Conservation (phyloP, 2,329 filamentous ascomycete genomes). For the Calonectria leucothoes region DNA sequence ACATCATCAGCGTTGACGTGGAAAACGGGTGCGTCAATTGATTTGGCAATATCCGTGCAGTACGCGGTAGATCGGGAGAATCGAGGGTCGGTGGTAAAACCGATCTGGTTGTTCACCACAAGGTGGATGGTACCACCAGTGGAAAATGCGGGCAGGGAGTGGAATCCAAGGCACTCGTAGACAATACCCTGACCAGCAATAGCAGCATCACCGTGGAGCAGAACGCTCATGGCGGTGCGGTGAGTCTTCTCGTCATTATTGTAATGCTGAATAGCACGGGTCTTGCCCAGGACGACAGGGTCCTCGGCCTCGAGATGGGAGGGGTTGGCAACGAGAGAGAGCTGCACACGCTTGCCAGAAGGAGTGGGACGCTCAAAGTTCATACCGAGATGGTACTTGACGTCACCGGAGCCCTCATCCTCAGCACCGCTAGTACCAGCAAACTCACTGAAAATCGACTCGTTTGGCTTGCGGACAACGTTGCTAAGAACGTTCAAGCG, state of each 20-base stretch:
- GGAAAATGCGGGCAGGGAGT: slow-evolving; percentile 94
- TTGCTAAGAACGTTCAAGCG: slow-evolving; percentile 98
- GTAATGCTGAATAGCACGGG: slow-evolving; percentile 97
- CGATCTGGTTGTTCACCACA: slow-evolving; percentile 99
- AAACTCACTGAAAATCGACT: slow-evolving; percentile 99
- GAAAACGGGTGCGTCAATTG: slow-evolving; percentile 98
- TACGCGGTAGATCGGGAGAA: slow-evolving; percentile 98
- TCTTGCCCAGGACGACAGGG: slow-evolving; percentile 97
- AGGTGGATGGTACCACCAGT: slow-evolving; percentile 97
- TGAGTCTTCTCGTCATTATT: slow-evolving; percentile 95
- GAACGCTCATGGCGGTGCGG: slow-evolving; percentile 91
- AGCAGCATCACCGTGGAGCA: slow-evolving; percentile 96
- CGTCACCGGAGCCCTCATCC: slow-evolving; percentile 97
- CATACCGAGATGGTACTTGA: slow-evolving; percentile 99
- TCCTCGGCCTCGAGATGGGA: slow-evolving; percentile 99
- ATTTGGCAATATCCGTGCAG: slow-evolving; percentile 99
- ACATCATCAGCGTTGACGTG: slow-evolving; percentile 99
- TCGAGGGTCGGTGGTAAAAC: slow-evolving; percentile 98
- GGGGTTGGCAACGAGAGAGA: slow-evolving; percentile 97
- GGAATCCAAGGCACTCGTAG: slow-evolving; percentile 98
- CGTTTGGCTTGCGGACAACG: slow-evolving; percentile 98
- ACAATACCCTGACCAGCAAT: slow-evolving; percentile 97
- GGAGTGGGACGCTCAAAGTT: slow-evolving; percentile 99
- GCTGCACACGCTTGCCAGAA: slow-evolving; percentile 98
- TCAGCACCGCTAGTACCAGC: slow-evolving; percentile 87